A percentile compares a stretch with the other conserved stretches of the same genome.
phyloP scores from a whole-genome alignment of 768 basidiomycete species.

The Boletus insuetus region DNA sequence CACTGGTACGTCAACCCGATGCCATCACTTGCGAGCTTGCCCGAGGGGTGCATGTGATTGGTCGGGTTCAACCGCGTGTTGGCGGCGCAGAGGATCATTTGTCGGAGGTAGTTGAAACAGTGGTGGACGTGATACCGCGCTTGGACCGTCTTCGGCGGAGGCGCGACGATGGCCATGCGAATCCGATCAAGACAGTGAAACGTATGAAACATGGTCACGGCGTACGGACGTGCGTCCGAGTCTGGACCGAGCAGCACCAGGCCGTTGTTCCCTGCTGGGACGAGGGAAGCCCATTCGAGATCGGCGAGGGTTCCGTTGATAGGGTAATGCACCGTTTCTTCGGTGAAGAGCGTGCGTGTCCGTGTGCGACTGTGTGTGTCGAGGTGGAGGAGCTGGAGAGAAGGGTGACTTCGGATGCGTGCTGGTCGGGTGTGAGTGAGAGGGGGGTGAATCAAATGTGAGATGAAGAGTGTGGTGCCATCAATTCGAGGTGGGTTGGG shows the following conservation, averaged over 20 bases:
- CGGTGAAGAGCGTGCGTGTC: conserved; percentile 14
- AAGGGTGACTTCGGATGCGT: conserved; percentile 6
- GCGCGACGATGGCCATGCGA: conserved; percentile 22
- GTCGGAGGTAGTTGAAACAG: conserved; percentile 41
- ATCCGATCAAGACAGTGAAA: conserved; percentile 40
- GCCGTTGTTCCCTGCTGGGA: conserved; percentile 18
- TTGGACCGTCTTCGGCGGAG: not conserved
- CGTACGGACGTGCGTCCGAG: conserved; percentile 27
- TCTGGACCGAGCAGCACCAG: conserved; percentile 16
- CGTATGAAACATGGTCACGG: conserved; percentile 39
- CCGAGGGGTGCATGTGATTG: conserved; percentile 11
- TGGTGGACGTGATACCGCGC: conserved; percentile 25
- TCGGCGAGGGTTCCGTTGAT: conserved; percentile 22
- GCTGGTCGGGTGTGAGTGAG: conserved; percentile 2
- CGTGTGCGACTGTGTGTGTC: not conserved
- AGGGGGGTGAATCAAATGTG: too few species aligned
- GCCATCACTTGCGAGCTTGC: conserved; percentile 16
- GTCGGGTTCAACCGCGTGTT: conserved; percentile 32
- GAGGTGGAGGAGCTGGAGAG: conserved; percentile 16
- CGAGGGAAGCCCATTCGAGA: conserved; percentile 24
- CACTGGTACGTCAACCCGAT: conserved; percentile 23
- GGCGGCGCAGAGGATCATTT: conserved; percentile 37
- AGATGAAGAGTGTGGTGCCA: not conserved
- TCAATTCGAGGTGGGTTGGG: not conserved
- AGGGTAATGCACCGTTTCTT: conserved; percentile 26